These are phyloP conservation scores for Coprinopsis marcescibilis DNA, from an alignment of 768 basidiomycete genomes.

Conservation along the genomic window DNA sequence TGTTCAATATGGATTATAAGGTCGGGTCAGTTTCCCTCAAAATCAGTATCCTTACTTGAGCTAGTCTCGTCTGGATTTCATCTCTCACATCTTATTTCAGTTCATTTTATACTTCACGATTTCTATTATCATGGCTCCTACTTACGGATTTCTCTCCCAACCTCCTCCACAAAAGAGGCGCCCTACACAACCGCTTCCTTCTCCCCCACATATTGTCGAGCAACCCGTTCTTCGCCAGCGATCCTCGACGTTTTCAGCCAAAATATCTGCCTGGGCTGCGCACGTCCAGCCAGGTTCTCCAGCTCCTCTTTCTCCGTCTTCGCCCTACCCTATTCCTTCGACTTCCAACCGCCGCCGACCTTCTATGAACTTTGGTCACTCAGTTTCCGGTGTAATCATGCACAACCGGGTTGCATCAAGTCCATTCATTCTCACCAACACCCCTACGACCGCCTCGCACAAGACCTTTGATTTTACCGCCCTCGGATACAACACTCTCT, in stretches of 20 bases:
- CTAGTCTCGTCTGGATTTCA: slow-evolving; percentile 24
- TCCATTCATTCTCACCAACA: slow-evolving; percentile 44
- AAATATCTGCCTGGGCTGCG: slow-evolving; percentile 58
- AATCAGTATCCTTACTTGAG: slow-evolving; percentile 17
- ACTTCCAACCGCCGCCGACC: slow-evolving; percentile 15
- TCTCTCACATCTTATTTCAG: slow-evolving; percentile 2
- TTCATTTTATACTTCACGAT: slow-evolving; percentile 7
- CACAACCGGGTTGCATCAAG: slow-evolving; percentile 36
- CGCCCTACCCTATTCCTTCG: slow-evolving; percentile 31
- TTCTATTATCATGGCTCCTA: slow-evolving; percentile 13
- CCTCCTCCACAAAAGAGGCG: slow-evolving; percentile 35
- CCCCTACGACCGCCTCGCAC: slow-evolving; percentile 41
- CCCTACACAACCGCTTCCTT: slow-evolving; percentile 25
- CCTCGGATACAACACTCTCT: slow-evolving; percentile 62
- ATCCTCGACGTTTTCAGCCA: slow-evolving; percentile 37
- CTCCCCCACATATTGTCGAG: slow-evolving; percentile 14
- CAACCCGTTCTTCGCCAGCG: slow-evolving; percentile 22
- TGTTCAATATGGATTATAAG: slow-evolving; percentile 18
- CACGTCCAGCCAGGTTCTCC: slow-evolving; percentile 69
- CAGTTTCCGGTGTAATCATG: slow-evolving; percentile 22
- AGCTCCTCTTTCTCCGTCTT: slow-evolving; percentile 24
- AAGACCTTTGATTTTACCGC: slow-evolving; percentile 53
- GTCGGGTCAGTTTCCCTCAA: slow-evolving; percentile 1
- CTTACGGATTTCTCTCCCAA: slow-evolving; percentile 40
- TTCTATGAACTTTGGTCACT: slow-evolving; percentile 13